These are phyloP conservation scores for Penicillium sp. DNA, from an alignment of 2,329 filamentous ascomycete genomes.

Conservation along the genomic window DNA sequence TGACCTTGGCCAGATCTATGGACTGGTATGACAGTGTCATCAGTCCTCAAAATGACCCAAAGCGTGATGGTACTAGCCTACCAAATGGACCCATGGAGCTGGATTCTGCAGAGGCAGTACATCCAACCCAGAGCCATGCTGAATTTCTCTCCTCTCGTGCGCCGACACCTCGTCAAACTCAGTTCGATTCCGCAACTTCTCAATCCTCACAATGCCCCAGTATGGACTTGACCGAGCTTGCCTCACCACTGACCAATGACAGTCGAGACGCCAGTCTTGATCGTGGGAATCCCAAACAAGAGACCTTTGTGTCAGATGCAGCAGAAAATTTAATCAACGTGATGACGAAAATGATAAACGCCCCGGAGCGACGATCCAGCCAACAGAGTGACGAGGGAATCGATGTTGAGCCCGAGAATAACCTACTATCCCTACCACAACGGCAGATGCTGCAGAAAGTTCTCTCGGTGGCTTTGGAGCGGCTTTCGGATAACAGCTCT, in stretches of 20 bases:
- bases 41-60: constrained; percentile 14
- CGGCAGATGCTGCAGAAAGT: constrained; percentile 32
- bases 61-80: constrained; percentile 14
- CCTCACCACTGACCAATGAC: constrained; percentile 1
- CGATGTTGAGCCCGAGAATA: constrained; percentile 15
- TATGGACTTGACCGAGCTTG: neutral
- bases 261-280: neutral
- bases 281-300: constrained; percentile 13
- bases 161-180: constrained; percentile 3
- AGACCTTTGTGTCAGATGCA: constrained; percentile 25
- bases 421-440: constrained; percentile 25
- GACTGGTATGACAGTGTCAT: constrained; percentile 34
- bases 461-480: constrained; percentile 26
- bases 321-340: constrained; percentile 31
- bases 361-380: constrained; percentile 19
- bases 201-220: constrained; percentile 4
- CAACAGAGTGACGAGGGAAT: constrained; percentile 21
- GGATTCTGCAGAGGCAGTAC: neutral
- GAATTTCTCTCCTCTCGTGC: constrained; percentile 3
- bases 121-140: neutral
- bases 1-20: constrained; percentile 13
- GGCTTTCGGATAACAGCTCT: constrained; percentile 18
- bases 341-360: constrained; percentile 32
- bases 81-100: constrained; percentile 14
- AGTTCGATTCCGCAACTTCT: constrained; percentile 1